phyloP scores from a whole-genome alignment of 1,284 basidiomycete species.

The Cutaneotrichosporon sp. region DNA sequence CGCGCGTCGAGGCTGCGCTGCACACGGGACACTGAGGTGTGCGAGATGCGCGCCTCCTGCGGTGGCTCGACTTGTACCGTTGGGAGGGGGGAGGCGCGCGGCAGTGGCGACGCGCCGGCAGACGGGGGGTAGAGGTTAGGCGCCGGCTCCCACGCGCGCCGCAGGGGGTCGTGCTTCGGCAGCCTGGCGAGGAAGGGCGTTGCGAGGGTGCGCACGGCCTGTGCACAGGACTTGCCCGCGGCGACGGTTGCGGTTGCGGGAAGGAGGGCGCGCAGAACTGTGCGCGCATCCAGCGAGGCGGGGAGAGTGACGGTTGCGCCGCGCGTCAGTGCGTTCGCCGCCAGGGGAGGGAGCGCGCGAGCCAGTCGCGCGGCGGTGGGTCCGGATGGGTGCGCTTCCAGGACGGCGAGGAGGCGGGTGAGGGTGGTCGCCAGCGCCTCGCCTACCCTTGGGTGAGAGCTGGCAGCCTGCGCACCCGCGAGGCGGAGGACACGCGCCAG shows the following conservation, averaged over 20 bases:
- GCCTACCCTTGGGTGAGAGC: slow-evolving; percentile 12
- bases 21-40: neutral
- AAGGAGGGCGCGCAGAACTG: slow-evolving; percentile 7
- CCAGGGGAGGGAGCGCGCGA: slow-evolving; percentile 14
- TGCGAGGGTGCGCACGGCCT: neutral
- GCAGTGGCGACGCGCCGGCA: neutral
- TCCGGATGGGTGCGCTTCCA: neutral
- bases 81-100: neutral
- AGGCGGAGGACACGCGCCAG: slow-evolving; percentile 9
- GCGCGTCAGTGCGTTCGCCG: slow-evolving; percentile 13
- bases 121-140: neutral
- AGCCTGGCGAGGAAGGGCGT: slow-evolving; percentile 8
- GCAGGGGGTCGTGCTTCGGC: slow-evolving; percentile 4
- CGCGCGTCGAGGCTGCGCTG: slow-evolving; percentile 14
- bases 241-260: slow-evolving; percentile 1
- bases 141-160: slow-evolving; percentile 4
- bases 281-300: slow-evolving; percentile 10
- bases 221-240: neutral
- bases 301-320: slow-evolving; percentile 9
- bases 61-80: slow-evolving; percentile 6
- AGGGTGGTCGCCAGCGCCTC: slow-evolving; percentile 5
- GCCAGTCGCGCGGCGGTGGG: slow-evolving; percentile 2
- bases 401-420: neutral
- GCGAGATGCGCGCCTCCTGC: neutral
- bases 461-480: slow-evolving; percentile 4